Base-by-base conservation (phyloP, 192 early-diverging fungal species). In the Oehlia diaphana region DNA sequence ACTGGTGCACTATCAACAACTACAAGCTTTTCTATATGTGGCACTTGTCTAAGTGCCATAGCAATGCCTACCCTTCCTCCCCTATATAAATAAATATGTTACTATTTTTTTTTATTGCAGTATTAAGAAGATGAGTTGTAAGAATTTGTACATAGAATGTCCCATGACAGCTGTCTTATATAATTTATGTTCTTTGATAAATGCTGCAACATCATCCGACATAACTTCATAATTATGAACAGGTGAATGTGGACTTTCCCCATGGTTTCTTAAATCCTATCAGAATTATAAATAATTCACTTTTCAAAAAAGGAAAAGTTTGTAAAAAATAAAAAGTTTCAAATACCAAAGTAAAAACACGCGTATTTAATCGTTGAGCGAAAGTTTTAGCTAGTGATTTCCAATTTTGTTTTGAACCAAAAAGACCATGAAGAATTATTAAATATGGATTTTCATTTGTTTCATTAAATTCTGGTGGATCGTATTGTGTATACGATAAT, bases 401-500 rank as follows among this genome's bases (percentile, higher is more conserved):
- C 96, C 96, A 97, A 87, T 97, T 97, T 77, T 96, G 95, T 81
- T 97, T 97, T 1, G 93, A 95, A 14, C 97, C 97, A 83, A 98
- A 95, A 26, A 98, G 86, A 39, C 97, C 97, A 82, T 96, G 97
- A 42, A 96, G 87, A 72, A 98, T 92, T 12, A 94, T 83, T 31
- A 95, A 80, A 16, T 92, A 92, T 47, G 86, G 82, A 26, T 65
- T 78, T 10, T 63, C 63, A 9, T 72, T 37, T 44, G 77, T 44
- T 16, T 74, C 53, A 23, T 77, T 28, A 12, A 76, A 66, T 1
- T 61, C 44, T 6, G 82, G 84, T 53, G 75, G 63, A 21, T 47
- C 21, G 44, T 77, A 77, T 37, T 26, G 21, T 26, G 53, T 26
- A 65, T 33, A 65, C 14, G 61, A 61, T 26, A 77, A 35, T 77